Evolutionary conservation across 2,329 filamentous ascomycete species (phyloP).

Genomic region (Colletotrichum horii): DNA sequence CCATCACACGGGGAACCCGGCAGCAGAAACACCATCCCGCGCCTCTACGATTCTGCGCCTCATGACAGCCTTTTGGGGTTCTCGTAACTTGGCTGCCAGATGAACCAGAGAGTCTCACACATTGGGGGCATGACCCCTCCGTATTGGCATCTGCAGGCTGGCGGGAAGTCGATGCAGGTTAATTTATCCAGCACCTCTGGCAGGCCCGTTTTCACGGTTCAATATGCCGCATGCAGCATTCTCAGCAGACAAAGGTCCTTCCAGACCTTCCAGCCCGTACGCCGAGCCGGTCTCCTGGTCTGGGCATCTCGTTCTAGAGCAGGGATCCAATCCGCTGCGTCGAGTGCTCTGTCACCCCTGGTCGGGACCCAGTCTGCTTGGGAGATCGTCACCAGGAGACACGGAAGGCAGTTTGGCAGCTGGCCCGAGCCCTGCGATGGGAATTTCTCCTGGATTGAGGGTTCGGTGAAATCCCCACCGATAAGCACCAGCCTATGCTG

Average conservation of each 20-base stretch:
- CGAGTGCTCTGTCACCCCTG: background rate
- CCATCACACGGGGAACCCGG: background rate
- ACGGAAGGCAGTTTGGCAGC: conserved; percentile 7
- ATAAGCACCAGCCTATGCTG: background rate
- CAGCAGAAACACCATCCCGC: background rate
- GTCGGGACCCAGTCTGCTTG: conserved; percentile 1
- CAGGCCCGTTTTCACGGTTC: background rate
- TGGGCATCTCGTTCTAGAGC: conserved; percentile 1
- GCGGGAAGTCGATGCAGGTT: conserved; percentile 10
- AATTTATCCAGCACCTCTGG: conserved; percentile 8
- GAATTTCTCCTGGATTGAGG: background rate
- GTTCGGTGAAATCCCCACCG: conserved; percentile 8
- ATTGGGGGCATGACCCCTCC: background rate
- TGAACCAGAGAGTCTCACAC: background rate
- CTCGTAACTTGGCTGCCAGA: background rate
- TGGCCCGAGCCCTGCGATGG: conserved; percentile 5
- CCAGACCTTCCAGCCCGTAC: conserved; percentile 5
- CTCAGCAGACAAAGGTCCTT: conserved; percentile 14
- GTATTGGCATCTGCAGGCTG: conserved; percentile 10
- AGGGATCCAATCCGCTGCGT: conserved; percentile 2
- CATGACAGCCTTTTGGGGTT: background rate
- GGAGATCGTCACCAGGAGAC: conserved; percentile 18
- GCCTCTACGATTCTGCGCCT: background rate
- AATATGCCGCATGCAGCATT: conserved; percentile 11
- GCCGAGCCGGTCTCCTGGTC: background rate